A percentile compares a stretch with the other conserved stretches of the same genome.
Conservation (phyloP, 768 basidiomycete species). For the Thelephora ganbajun region DNA sequence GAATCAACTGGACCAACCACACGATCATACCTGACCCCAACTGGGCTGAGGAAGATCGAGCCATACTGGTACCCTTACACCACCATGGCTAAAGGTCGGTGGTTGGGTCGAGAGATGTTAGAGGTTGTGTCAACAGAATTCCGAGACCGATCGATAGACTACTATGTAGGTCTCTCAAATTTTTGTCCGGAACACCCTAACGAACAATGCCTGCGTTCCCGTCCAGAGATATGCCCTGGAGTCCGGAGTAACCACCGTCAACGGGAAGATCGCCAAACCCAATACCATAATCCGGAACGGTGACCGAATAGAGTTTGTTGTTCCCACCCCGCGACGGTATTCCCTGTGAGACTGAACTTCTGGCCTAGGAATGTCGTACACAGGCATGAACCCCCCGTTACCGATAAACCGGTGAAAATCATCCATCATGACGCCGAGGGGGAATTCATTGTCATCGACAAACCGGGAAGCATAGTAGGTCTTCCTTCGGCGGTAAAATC, state of each 20-base stretch:
- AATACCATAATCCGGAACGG: conserved; percentile 73
- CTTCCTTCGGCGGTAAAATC: conserved; percentile 5
- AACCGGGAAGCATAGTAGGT: conserved; percentile 92
- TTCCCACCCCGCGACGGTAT: not conserved
- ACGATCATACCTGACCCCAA: conserved; percentile 1
- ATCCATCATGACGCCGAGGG: conserved; percentile 65
- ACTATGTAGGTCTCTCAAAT: conserved; percentile 57
- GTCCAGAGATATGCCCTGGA: conserved; percentile 57
- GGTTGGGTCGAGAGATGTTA: conserved; percentile 76
- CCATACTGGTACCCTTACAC: conserved; percentile 92
- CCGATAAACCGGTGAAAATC: conserved; percentile 68
- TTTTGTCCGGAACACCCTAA: not conserved
- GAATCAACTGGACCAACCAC: conserved; percentile 1
- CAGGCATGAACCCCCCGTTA: conserved; percentile 94
- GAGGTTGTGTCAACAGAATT: conserved; percentile 94
- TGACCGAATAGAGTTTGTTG: conserved; percentile 75
- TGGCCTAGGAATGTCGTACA: conserved; percentile 72
- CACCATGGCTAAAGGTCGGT: conserved; percentile 85
- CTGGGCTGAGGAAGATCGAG: conserved; percentile 61
- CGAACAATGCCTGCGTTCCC: not conserved
- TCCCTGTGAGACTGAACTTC: not conserved
- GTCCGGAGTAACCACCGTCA: conserved; percentile 90
- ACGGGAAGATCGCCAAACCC: conserved; percentile 74
- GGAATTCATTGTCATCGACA: conserved; percentile 85
- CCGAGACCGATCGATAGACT: conserved; percentile 86